Base-by-base conservation (phyloP, 2,329 filamentous ascomycete genomes). In the Zymoseptoria crescenta region DNA sequence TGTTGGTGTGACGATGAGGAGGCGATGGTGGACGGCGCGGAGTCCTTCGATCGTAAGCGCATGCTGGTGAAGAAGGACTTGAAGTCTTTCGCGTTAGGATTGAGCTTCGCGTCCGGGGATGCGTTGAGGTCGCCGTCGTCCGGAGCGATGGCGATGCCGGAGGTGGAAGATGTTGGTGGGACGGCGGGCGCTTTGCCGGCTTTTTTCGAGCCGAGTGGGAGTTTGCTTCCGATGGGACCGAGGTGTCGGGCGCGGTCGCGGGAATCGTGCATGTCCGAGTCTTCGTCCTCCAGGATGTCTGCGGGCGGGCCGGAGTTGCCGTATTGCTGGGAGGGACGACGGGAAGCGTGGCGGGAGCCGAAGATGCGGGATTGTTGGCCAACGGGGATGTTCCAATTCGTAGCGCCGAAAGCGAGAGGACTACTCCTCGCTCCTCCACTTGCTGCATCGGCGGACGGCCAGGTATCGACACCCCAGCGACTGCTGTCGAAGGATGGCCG, bases 1-100 rank as follows among this genome's bases (percentile, higher is more conserved):
- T 57, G 60, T 41, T 54, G 60, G 4, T 60, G 62, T 20, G 65
- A 61, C 54, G 61, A 57, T 41, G 64, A 55, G 55, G 64, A 56
- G 51, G 60, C 54, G 56, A 48, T 58, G 52, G 49, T 51, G 54
- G 35, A 30, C 28, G 55, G 54, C 8, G 53, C 50, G 13, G 24
- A 10, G 49, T 61, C 59, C 35, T 73, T 62, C 61, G 72, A 74
- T 52, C 73, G 75, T 13, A 65, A 58, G 68, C 61, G 74, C 73
- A 68, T 77, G 73, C 67, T 75, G 1, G 63, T 63, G 59, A 94
- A 83, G 45, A 86, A 82, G 8, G 82, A 86, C 74, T 88, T 93
- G 72, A 97, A 97, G 0, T 88, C 89, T 8, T 92, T 92, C 0
- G 93, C 94, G 6, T 89, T 84, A 7, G 94, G 94, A 68, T 99